Evolutionary conservation across 768 basidiomycete species (phyloP).

Genomic region (Coprinopsis cinerea): DNA sequence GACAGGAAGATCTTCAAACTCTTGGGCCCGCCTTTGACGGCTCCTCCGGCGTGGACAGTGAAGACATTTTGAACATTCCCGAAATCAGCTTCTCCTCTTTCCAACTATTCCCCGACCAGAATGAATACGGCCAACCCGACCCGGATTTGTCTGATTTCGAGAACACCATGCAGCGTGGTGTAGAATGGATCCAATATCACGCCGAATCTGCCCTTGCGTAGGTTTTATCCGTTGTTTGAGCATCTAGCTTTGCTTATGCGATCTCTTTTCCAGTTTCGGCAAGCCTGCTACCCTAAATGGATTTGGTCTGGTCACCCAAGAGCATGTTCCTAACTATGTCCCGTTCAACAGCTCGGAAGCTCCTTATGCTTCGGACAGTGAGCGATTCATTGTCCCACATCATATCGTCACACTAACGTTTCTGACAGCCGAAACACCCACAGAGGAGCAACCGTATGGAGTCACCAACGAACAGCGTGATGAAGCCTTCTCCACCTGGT

Average conservation of each 20-base stretch:
- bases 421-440: slow-evolving; percentile 6
- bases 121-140: slow-evolving; percentile 43
- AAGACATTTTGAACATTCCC: slow-evolving; percentile 55
- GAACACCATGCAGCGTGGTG: slow-evolving; percentile 44
- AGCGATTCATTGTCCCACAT: slow-evolving; percentile 4
- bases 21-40: slow-evolving; percentile 55
- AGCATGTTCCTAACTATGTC: slow-evolving; percentile 47
- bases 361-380: slow-evolving; percentile 30
- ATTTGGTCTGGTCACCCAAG: slow-evolving; percentile 60
- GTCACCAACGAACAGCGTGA: slow-evolving; percentile 49
- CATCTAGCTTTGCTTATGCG: background rate
- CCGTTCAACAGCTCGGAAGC: slow-evolving; percentile 53
- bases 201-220: slow-evolving; percentile 39
- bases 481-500: slow-evolving; percentile 50
- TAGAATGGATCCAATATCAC: slow-evolving; percentile 51
- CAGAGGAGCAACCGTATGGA: slow-evolving; percentile 33
- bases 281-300: slow-evolving; percentile 51
- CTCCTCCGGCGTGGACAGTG: slow-evolving; percentile 58
- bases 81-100: slow-evolving; percentile 53
- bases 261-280: slow-evolving; percentile 33
- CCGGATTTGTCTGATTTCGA: slow-evolving; percentile 46
- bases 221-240: slow-evolving; percentile 14
- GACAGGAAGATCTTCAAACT: slow-evolving; percentile 33
- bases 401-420: background rate
- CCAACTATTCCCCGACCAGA: slow-evolving; percentile 67